These are phyloP conservation scores for Diutina sp. DNA, from an alignment of 1,139 yeast genomes.

Conservation along the genomic window DNA sequence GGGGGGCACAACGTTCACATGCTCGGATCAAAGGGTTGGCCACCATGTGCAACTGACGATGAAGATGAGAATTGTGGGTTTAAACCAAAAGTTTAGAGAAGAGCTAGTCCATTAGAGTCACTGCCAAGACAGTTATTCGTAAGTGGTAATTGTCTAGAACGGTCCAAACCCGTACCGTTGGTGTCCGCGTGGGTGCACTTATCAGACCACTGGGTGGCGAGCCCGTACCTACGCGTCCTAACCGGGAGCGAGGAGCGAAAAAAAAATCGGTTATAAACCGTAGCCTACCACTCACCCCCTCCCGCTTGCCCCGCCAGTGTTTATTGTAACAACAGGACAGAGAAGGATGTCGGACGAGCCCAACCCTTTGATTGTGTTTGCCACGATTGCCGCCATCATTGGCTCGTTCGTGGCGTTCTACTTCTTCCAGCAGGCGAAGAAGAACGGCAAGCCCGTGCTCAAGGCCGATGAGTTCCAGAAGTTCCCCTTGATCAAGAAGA, in stretches of 20 bases:
- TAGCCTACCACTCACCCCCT: background rate
- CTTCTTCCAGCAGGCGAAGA: slow-evolving; percentile 21
- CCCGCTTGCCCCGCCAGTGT: background rate
- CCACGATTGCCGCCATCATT: slow-evolving; percentile 32
- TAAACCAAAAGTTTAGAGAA: too few species aligned
- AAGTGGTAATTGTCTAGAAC: too few species aligned
- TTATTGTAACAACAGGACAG: background rate
- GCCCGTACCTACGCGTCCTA: background rate
- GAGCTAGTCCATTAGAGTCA: too few species aligned
- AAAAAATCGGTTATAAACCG: background rate
- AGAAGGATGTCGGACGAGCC: slow-evolving; percentile 1
- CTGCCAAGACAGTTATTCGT: too few species aligned
- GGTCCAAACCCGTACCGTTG: too few species aligned
- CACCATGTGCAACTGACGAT: background rate
- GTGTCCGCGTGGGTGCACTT: background rate
- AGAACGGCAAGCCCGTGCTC: slow-evolving; percentile 37
- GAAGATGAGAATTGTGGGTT: too few species aligned
- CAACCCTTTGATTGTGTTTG: slow-evolving; percentile 8
- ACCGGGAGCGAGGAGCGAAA: background rate
- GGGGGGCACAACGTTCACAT: background rate
- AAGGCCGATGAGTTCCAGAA: slow-evolving; percentile 58
- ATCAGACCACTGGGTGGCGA: background rate
- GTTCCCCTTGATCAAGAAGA: slow-evolving; percentile 76
- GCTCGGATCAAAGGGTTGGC: background rate
- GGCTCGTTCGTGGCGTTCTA: slow-evolving; percentile 24